Evolutionary conservation across 768 basidiomycete genomes (phyloP), one percentile per base, ranked within the genome.

Genomic region (Tylopilus felleus): DNA sequence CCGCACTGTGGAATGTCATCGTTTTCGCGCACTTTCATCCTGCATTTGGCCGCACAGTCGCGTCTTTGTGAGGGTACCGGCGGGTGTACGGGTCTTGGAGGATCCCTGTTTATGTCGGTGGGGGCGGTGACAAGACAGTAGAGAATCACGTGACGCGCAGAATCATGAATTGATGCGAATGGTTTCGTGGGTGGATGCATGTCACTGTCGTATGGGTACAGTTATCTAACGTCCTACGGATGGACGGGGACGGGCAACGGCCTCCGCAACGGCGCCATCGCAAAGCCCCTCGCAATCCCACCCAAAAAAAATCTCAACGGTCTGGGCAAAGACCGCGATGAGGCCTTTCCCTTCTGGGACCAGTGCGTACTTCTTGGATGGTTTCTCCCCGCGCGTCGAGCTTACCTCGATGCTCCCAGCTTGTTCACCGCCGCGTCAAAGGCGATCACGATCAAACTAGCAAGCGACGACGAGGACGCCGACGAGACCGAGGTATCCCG

Each of bases 331-430:
- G 92, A 98, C 69, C 81, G 93, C 60, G 94, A 96, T 64, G 93
- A 95, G 62, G 92, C 93, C 0, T 93, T 94, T 67, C 93, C 94
- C 47, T 98, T 98, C 80, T 98, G 94, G 94, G 94, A 98, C 69
- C 93, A 97, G 93, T 96, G 62, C 71, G 90, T 80, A 14, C 16
- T 47, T 29, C 39, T 4, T 10, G 38, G 10, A 29, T 29, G 10
- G 10, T 29, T n/a, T 5, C 16, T 29, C 35, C 16, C n/a, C 33
- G 3, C 8, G 31, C 45, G 25, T 47, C 31, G 39, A 13, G 16
- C 33, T 47, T 45, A 57, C 36, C 49, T 21, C 29, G 48, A 49
- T 23, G 16, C 51, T 6, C n/a, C 8, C 21, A 71, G 71, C 46
- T 71, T 96, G 49, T 97, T 90, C 69, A 74, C 86, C 1, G 84